phyloP scores from a whole-genome alignment of 2,329 filamentous ascomycete genomes.

The Botryotinia globosa region DNA sequence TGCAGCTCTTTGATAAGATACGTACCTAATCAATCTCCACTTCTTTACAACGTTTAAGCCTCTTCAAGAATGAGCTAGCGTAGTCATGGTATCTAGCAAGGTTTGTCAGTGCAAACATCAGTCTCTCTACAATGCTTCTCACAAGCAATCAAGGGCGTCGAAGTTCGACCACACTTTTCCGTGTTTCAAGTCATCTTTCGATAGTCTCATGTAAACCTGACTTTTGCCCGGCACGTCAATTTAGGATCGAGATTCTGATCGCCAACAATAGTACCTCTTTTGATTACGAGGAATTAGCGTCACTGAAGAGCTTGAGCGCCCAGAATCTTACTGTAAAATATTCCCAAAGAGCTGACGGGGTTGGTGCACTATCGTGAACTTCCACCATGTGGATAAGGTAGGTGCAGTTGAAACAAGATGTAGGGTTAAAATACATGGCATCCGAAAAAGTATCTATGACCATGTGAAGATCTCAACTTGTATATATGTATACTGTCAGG shows the following conservation, averaged over 20 bases:
- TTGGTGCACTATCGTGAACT: slow-evolving; percentile 7
- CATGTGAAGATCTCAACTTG: slow-evolving; percentile 11
- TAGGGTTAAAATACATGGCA: background rate
- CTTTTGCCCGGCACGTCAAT: background rate
- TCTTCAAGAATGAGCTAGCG: background rate
- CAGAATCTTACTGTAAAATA: background rate
- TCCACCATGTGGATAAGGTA: slow-evolving; percentile 12
- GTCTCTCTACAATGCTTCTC: background rate
- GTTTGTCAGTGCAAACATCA: slow-evolving; percentile 7
- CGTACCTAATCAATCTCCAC: background rate
- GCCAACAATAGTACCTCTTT: background rate
- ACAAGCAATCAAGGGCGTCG: background rate
- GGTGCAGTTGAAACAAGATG: slow-evolving; percentile 3
- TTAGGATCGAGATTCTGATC: slow-evolving; percentile 3
- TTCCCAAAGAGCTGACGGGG: background rate
- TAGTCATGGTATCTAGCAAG: background rate
- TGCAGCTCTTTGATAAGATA: background rate
- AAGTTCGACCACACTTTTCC: background rate
- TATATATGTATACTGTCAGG: slow-evolving; percentile 17
- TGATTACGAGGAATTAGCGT: background rate
- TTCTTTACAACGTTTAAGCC: background rate
- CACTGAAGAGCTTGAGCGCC: slow-evolving; percentile 4
- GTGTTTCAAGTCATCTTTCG: slow-evolving; percentile 16
- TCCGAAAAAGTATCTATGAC: background rate
- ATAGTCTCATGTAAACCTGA: slow-evolving; percentile 13